A percentile compares a stretch with the other conserved stretches of the same genome.
phyloP scores from a whole-genome alignment of 495 filamentous ascomycete species.

The Neurospora terricola region DNA sequence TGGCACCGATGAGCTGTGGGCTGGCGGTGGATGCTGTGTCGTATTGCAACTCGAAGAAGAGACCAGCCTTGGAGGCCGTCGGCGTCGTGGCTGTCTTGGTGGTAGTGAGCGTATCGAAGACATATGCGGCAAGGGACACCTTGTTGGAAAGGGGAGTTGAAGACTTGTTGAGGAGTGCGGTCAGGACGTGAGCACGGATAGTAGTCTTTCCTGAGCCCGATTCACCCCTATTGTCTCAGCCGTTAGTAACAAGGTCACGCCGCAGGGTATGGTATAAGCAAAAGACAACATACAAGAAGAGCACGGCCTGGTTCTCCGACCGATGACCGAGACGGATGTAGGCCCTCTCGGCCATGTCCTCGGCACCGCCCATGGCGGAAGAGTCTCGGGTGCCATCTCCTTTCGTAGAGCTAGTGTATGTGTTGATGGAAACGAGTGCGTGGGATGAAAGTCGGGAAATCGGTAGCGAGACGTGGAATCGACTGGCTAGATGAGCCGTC shows the following conservation, averaged over 20 bases:
- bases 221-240: slow-evolving; percentile 57
- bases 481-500: slow-evolving; percentile 89
- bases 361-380: slow-evolving; percentile 76
- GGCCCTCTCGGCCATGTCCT: slow-evolving; percentile 78
- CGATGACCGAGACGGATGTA: slow-evolving; percentile 78
- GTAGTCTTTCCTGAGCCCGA: slow-evolving; percentile 94
- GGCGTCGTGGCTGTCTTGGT: slow-evolving; percentile 96
- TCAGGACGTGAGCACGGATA: slow-evolving; percentile 75
- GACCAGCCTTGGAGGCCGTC: slow-evolving; percentile 86
- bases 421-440: slow-evolving; percentile 83
- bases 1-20: slow-evolving; percentile 82
- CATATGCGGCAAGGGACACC: slow-evolving; percentile 82
- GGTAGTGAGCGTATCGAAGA: slow-evolving; percentile 92
- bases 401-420: slow-evolving; percentile 76
- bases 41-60: slow-evolving; percentile 94
- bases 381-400: slow-evolving; percentile 85
- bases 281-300: slow-evolving; percentile 67
- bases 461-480: slow-evolving; percentile 83
- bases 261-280: neutral
- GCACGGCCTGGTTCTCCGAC: slow-evolving; percentile 82
- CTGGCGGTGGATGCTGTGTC: slow-evolving; percentile 73
- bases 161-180: slow-evolving; percentile 73
- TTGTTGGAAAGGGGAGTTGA: slow-evolving; percentile 88
- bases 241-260: slow-evolving; percentile 14
- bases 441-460: slow-evolving; percentile 83